Evolutionary conservation across 2,329 filamentous ascomycete species (phyloP), one percentile per base, ranked within the genome.

Genomic region (Rachicladosporium sp.): DNA sequence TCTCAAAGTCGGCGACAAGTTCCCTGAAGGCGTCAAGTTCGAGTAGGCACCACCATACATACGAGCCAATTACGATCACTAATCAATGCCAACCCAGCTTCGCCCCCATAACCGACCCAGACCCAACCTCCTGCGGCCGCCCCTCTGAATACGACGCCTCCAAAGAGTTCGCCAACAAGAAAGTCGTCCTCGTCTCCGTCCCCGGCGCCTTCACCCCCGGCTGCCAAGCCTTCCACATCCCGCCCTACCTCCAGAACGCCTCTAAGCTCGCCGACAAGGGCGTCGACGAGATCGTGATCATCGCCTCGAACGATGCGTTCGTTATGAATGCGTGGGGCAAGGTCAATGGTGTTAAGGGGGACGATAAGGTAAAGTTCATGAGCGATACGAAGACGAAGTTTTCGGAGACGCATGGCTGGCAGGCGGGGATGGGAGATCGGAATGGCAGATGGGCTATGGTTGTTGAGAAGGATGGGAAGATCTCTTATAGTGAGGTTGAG

Each of bases 261-360:
- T 68, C 74, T 38, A 69, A 80, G 57, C 70, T 93, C 63, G 79
- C 78, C 67, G 67, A 68, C 58, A 89, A 89, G 73, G 85, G 83
- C 53, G 82, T 93, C 50, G 86, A 93, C 63, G 64, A 81, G 47
- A 76, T 93, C 54, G 74, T 85, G 50, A 76, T 91, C 57, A 80
- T 93, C 56, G 82, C 85, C 44, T 80, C 69, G 69, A 93, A 93
- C 65, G 87, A 93, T 65, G 69, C 79, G 48, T 93, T 72, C 59
- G 86, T 93, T 62, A 89, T 89, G 83, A 80, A 77, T 53, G 85
- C 82, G 40, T 91, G 84, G 84, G 81, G 78, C 65, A 93, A 93
- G 74, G 85, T 86, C 57, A 89, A 93, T 66, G 71, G 72, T 38
- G 70, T 89, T 57, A 79, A 74, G 57, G 76, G 78, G 48, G 80